Conservation (phyloP, 1,284 basidiomycete species). For the Ustilago crameri region DNA sequence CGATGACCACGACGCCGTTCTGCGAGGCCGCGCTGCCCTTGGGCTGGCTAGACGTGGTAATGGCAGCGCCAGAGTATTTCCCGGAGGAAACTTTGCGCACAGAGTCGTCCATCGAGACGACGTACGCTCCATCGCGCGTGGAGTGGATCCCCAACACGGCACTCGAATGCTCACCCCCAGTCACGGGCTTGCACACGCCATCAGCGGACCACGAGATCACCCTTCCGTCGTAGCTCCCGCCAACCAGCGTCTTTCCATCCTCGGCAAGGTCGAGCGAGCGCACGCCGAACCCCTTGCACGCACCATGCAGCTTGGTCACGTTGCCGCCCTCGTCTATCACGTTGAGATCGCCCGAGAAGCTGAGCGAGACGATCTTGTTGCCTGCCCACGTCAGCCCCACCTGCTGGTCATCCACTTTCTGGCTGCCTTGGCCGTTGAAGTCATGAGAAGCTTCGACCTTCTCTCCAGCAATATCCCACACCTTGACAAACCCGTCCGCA, state of each 20-base stretch:
- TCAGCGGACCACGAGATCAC: conserved; percentile 74
- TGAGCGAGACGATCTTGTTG: conserved; percentile 80
- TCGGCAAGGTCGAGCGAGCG: conserved; percentile 35
- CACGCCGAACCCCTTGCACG: conserved; percentile 46
- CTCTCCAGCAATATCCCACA: conserved; percentile 53
- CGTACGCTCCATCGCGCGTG: conserved; percentile 26
- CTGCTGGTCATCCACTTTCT: conserved; percentile 74
- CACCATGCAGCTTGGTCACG: conserved; percentile 42
- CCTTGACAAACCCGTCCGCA: conserved; percentile 79
- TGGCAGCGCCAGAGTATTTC: conserved; percentile 18
- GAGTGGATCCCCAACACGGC: conserved; percentile 76
- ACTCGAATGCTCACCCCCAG: conserved; percentile 77
- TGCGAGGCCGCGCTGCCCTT: conserved; percentile 68
- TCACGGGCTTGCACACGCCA: conserved; percentile 69
- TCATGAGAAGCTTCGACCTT: conserved; percentile 47
- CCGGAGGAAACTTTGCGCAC: conserved; percentile 36
- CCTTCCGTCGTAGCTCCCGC: conserved; percentile 80
- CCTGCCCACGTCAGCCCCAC: conserved; percentile 84
- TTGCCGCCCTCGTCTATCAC: conserved; percentile 69
- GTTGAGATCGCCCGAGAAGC: conserved; percentile 84
- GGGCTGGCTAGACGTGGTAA: conserved; percentile 76
- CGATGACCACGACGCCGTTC: conserved; percentile 74
- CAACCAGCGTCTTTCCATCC: conserved; percentile 33
- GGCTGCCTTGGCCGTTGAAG: conserved; percentile 44
- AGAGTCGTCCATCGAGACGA: conserved; percentile 56